These are phyloP conservation scores for Aspergillus aculeatinus DNA, from an alignment of 2,329 filamentous ascomycete species.

Conservation along the genomic window DNA sequence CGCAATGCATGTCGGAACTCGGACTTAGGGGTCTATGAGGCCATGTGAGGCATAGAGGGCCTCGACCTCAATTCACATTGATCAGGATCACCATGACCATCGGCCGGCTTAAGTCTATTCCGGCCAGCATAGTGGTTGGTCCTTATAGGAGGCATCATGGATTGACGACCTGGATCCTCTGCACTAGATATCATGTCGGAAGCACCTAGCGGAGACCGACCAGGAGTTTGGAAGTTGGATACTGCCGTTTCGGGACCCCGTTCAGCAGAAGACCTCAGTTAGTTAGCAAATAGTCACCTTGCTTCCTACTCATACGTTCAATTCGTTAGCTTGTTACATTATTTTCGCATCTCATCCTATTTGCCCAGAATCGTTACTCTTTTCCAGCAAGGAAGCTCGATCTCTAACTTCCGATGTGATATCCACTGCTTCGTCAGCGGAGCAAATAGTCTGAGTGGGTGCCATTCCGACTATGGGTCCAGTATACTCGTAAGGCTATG, in stretches of 20 bases:
- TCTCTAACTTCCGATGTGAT: background rate
- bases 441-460: background rate
- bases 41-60: background rate
- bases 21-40: background rate
- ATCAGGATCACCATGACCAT: conserved; percentile 15
- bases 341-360: background rate
- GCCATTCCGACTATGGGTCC: background rate
- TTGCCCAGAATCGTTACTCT: conserved; percentile 3
- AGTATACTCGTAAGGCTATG: conserved; percentile 7
- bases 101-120: conserved; percentile 8
- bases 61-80: conserved; percentile 2
- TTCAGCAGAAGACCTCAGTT: background rate
- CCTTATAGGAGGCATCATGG: conserved; percentile 1
- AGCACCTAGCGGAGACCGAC: background rate
- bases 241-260: background rate
- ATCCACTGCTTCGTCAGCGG: conserved; percentile 5
- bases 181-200: background rate
- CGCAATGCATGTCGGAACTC: background rate
- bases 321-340: background rate
- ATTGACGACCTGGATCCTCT: conserved; percentile 1
- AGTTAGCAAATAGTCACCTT: conserved; percentile 2
- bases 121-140: background rate
- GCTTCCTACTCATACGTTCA: background rate
- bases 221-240: background rate
- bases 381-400: background rate